These are phyloP conservation scores for Paramecium tetraurelia DNA, from an alignment of 73 alveolate species.

Conservation along the genomic window DNA sequence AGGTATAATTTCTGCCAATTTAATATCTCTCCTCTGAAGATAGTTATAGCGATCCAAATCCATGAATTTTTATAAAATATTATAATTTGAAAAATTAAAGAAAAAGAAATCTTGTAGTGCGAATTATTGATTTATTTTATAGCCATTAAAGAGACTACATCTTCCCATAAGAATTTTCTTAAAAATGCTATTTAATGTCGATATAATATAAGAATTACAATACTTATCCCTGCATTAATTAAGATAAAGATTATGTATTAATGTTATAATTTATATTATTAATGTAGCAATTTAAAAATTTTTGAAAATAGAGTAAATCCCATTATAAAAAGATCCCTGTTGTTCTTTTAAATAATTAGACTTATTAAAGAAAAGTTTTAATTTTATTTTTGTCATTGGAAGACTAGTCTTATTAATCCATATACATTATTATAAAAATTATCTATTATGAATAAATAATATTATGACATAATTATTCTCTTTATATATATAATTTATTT, in stretches of 20 bases:
- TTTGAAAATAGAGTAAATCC: background rate
- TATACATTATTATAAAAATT: no score
- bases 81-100: background rate
- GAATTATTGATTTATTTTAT: background rate
- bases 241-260: background rate
- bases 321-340: background rate
- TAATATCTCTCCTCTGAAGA: background rate
- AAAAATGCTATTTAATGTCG: background rate
- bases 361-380: background rate
- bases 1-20: background rate
- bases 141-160: background rate
- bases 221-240: background rate
- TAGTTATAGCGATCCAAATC: background rate
- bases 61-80: background rate
- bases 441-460: no score
- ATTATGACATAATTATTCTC: background rate
- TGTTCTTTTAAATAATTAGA: background rate
- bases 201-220: background rate
- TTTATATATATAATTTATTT: background rate
- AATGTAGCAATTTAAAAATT: background rate
- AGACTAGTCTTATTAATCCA: no score
- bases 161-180: background rate
- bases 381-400: background rate
- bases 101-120: background rate
- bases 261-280: background rate